A percentile compares a stretch with the other conserved stretches of the same genome.
Conservation (phyloP, 495 filamentous ascomycete species). For the Podospora didyma region DNA sequence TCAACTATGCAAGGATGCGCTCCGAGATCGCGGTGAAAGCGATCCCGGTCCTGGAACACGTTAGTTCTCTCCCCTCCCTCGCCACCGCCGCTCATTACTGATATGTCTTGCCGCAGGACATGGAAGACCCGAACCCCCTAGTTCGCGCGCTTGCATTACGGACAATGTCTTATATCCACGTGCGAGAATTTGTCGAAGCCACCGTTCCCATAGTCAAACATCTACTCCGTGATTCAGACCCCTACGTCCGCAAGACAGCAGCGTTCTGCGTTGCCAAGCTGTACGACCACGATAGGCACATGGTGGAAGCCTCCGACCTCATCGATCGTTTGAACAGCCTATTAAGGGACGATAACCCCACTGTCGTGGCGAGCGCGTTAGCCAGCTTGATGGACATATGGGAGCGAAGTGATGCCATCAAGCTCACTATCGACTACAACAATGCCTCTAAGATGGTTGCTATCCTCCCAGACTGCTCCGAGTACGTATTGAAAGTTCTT, state of each 20-base stretch:
- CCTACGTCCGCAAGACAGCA: constrained; percentile 96
- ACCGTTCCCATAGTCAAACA: constrained; percentile 79
- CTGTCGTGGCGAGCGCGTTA: constrained; percentile 90
- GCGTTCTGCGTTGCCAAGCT: constrained; percentile 96
- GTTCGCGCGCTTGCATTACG: constrained; percentile 89
- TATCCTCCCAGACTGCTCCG: constrained; percentile 93
- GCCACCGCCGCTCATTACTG: neutral
- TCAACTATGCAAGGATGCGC: constrained; percentile 94
- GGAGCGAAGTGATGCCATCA: constrained; percentile 96
- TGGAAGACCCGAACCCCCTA: constrained; percentile 89
- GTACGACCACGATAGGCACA: constrained; percentile 89
- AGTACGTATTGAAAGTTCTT: constrained; percentile 55
- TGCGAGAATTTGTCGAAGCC: constrained; percentile 91
- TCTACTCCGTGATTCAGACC: constrained; percentile 82
- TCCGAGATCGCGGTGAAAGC: constrained; percentile 93
- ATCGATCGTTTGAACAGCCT: constrained; percentile 90
- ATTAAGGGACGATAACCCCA: constrained; percentile 93
- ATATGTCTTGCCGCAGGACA: constrained; percentile 57
- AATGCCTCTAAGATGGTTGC: constrained; percentile 98
- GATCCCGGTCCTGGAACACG: constrained; percentile 78
- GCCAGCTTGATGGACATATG: constrained; percentile 96
- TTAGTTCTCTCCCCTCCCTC: constrained; percentile 37
- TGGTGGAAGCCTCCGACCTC: constrained; percentile 85
- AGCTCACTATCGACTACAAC: constrained; percentile 93
- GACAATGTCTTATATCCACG: constrained; percentile 96